Conservation (phyloP, 768 basidiomycete genomes). For the Leccinellum rugosiceps region DNA sequence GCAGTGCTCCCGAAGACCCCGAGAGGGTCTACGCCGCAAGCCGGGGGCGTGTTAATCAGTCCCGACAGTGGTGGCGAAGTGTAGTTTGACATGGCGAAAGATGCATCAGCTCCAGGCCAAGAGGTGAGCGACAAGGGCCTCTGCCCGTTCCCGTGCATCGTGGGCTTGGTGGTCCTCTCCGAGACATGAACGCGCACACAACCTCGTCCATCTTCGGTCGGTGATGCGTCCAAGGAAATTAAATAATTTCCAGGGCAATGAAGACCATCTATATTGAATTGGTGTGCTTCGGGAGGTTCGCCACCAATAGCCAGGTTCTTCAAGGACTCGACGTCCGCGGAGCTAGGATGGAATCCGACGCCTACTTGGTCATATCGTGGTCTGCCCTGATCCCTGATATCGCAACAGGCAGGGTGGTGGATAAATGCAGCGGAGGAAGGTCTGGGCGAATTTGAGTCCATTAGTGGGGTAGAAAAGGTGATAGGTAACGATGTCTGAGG, state of each 20-base stretch:
- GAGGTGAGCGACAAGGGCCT: slow-evolving; percentile 20
- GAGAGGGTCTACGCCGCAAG: slow-evolving; percentile 30
- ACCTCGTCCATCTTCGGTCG: slow-evolving; percentile 66
- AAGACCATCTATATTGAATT: slow-evolving; percentile 47
- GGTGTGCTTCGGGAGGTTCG: slow-evolving; percentile 45
- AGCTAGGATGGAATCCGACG: slow-evolving; percentile 48
- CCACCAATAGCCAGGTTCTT: slow-evolving; percentile 32
- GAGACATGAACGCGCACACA: slow-evolving; percentile 70
- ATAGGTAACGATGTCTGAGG: slow-evolving; percentile 53
- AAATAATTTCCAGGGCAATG: slow-evolving; percentile 54
- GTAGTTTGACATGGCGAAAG: slow-evolving; percentile 21
- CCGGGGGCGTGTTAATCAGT: slow-evolving; percentile 34
- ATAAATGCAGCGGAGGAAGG: slow-evolving; percentile 44
- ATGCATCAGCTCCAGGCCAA: slow-evolving; percentile 23
- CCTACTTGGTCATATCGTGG: slow-evolving; percentile 34
- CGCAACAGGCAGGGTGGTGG: slow-evolving; percentile 37
- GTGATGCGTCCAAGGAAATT: slow-evolving; percentile 68
- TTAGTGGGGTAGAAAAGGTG: slow-evolving; percentile 52
- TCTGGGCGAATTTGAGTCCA: slow-evolving; percentile 34
- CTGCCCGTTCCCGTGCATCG: slow-evolving; percentile 16
- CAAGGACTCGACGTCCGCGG: slow-evolving; percentile 33
- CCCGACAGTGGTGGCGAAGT: slow-evolving; percentile 37
- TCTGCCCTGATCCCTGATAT: slow-evolving; percentile 58
- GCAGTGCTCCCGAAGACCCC: slow-evolving; percentile 64
- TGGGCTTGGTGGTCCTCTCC: slow-evolving; percentile 31